These are phyloP conservation scores for Glonium stellatum DNA, from an alignment of 495 filamentous ascomycete species.

Conservation along the genomic window DNA sequence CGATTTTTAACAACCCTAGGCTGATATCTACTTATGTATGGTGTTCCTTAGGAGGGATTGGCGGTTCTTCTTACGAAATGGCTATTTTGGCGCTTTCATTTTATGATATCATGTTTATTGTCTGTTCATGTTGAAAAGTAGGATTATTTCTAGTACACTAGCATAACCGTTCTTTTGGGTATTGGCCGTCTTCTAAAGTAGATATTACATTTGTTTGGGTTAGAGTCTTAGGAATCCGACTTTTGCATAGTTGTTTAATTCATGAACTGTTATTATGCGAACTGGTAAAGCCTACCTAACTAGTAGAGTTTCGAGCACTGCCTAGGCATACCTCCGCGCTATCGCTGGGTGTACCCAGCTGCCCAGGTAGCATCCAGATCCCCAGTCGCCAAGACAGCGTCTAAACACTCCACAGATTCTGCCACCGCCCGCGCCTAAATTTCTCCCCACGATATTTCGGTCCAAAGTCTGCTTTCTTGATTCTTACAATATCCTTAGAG, in stretches of 20 bases:
- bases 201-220: too few species aligned
- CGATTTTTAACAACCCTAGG: too few species aligned
- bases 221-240: neutral
- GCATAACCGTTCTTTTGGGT: neutral
- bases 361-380: neutral
- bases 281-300: too few species aligned
- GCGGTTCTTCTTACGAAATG: neutral
- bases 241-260: neutral
- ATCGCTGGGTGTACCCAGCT: neutral
- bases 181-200: neutral
- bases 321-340: too few species aligned
- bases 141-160: neutral
- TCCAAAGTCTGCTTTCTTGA: neutral
- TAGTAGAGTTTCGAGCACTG: too few species aligned
- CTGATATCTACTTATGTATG: neutral
- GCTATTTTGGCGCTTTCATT: neutral
- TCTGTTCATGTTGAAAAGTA: neutral
- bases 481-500: neutral
- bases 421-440: neutral
- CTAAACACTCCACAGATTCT: too few species aligned
- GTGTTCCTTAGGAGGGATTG: neutral
- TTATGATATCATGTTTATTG: neutral
- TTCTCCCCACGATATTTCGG: neutral
- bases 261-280: too few species aligned
- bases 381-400: too few species aligned